phyloP scores from a whole-genome alignment of 2,329 filamentous ascomycete species.

The Pseudocercospora crystallina region DNA sequence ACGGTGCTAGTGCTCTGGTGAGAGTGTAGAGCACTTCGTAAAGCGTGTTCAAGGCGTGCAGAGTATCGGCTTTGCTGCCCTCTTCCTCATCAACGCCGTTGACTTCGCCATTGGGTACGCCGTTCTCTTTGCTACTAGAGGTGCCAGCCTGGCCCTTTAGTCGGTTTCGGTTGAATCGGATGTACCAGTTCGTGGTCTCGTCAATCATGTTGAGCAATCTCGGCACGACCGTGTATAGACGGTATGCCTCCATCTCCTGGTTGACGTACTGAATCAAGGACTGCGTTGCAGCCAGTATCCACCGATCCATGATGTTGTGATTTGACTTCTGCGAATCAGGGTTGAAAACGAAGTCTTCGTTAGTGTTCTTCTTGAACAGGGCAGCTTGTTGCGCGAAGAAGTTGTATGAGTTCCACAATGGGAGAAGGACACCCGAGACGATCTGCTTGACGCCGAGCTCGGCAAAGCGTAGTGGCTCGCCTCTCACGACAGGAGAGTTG shows the following conservation, averaged over 20 bases:
- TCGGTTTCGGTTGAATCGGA: constrained; percentile 86
- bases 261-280: constrained; percentile 90
- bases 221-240: constrained; percentile 82
- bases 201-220: constrained; percentile 73
- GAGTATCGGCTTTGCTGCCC: constrained; percentile 73
- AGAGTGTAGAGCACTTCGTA: constrained; percentile 92
- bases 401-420: constrained; percentile 94
- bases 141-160: constrained; percentile 65
- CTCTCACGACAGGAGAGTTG: constrained; percentile 91
- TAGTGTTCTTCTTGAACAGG: constrained; percentile 80
- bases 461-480: constrained; percentile 87
- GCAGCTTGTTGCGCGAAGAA: constrained; percentile 90
- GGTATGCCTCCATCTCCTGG: constrained; percentile 78
- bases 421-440: constrained; percentile 84
- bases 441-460: constrained; percentile 92
- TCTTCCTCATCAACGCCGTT: constrained; percentile 55
- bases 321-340: constrained; percentile 72
- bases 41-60: constrained; percentile 87
- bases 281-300: constrained; percentile 91
- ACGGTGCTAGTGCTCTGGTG: constrained; percentile 83
- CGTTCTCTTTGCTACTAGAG: constrained; percentile 22
- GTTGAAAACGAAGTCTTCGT: constrained; percentile 75
- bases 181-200: constrained; percentile 98
- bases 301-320: constrained; percentile 91
- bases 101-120: constrained; percentile 19